Conservation (phyloP, 2,329 filamentous ascomycete species). For the Fusarium brachygibbosum region DNA sequence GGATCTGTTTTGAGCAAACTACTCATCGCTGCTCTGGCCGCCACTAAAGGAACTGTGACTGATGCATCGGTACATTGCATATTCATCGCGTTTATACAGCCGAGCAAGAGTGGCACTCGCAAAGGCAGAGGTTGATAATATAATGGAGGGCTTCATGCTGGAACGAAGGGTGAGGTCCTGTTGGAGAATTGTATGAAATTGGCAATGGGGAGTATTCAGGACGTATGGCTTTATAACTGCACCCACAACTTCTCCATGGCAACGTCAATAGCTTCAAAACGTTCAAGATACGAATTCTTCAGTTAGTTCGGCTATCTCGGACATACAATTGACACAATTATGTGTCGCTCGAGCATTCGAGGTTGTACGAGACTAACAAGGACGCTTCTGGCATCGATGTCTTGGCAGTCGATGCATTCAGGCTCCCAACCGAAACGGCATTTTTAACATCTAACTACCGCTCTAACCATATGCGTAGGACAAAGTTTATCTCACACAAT, state of each 20-base stretch:
- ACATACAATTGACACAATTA: background rate
- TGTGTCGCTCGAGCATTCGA: no score
- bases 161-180: background rate
- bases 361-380: no score
- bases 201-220: background rate
- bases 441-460: background rate
- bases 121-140: background rate
- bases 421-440: background rate
- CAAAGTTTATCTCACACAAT: background rate
- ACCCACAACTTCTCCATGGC: no score
- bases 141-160: background rate
- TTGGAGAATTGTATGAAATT: background rate
- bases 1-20: background rate
- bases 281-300: no score
- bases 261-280: background rate
- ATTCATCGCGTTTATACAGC: constrained; percentile 1
- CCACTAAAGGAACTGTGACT: background rate
- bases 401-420: background rate
- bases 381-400: background rate
- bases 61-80: background rate
- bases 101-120: background rate
- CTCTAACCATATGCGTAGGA: background rate
- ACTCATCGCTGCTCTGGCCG: background rate
- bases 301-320: background rate
- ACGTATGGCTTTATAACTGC: background rate